Conservation (phyloP, 345 rosid genomes). For the Pistacia atlantica region DNA sequence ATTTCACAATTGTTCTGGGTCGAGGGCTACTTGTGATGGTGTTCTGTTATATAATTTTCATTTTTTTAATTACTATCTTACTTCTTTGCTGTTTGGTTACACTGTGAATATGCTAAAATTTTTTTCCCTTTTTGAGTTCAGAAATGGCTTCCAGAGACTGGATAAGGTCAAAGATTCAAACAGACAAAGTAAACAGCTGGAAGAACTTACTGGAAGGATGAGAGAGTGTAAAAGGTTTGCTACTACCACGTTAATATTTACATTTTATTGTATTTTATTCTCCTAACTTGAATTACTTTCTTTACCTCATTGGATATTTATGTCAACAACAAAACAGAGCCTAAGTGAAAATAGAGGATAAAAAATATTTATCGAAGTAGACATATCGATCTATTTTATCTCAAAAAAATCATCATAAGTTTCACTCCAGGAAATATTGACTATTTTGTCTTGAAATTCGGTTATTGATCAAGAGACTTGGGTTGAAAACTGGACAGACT, state of each 20-base stretch:
- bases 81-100: neutral
- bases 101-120: neutral
- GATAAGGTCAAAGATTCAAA: constrained; percentile 92
- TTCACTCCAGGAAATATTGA: neutral
- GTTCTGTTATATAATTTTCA: neutral
- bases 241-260: neutral
- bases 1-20: neutral
- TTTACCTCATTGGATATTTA: neutral
- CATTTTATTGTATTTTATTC: neutral
- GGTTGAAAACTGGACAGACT: neutral
- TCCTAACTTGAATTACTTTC: neutral
- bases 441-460: neutral
- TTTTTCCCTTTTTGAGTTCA: constrained; percentile 30
- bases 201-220: constrained; percentile 95
- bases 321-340: neutral
- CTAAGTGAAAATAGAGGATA: neutral
- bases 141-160: constrained; percentile 98
- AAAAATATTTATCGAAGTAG: neutral
- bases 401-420: neutral
- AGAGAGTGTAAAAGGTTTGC: constrained; percentile 91
- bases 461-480: neutral
- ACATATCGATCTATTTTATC: neutral
- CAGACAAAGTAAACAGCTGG: constrained; percentile 94
- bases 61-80: neutral
- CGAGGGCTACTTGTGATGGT: neutral